These are phyloP conservation scores for Dunaliella primolecta DNA, from an alignment of 139 green algal genomes.

Conservation along the genomic window DNA sequence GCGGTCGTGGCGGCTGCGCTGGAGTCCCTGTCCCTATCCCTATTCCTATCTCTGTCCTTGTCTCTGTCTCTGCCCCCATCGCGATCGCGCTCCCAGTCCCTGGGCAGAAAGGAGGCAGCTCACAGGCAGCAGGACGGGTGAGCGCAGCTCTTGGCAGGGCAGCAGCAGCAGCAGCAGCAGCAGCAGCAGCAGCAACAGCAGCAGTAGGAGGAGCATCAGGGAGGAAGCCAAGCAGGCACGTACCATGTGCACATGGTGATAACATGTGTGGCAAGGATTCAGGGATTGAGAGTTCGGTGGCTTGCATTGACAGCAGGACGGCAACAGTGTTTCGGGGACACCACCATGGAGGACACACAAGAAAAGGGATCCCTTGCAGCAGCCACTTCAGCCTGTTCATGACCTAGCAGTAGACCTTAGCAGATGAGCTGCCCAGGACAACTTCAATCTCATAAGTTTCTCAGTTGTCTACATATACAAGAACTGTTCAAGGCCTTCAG, in stretches of 20 bases:
- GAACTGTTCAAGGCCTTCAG: too few relatives aligned
- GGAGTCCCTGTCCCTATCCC: conserved; percentile 21
- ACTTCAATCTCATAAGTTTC: too few relatives aligned
- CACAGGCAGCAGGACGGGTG: background rate
- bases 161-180: background rate
- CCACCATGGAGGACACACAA: background rate
- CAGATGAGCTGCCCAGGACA: background rate
- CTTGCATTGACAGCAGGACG: background rate
- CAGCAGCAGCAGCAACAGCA: background rate
- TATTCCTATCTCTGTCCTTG: conserved; percentile 29
- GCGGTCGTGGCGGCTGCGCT: background rate
- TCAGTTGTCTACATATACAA: too few relatives aligned
- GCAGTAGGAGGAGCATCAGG: background rate
- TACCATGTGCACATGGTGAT: background rate
- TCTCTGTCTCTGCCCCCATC: conserved; percentile 29
- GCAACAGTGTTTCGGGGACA: background rate
- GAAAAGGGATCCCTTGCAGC: background rate
- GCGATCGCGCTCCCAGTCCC: conserved; percentile 17
- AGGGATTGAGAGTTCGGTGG: background rate
- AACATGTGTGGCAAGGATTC: background rate
- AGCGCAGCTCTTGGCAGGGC: too few relatives aligned
- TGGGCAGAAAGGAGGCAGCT: background rate
- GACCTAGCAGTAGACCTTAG: background rate
- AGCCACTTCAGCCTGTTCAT: background rate
- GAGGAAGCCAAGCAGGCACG: background rate